phyloP scores from a whole-genome alignment of 2,329 filamentous ascomycete genomes.

The Curvularia hawaiiensis region DNA sequence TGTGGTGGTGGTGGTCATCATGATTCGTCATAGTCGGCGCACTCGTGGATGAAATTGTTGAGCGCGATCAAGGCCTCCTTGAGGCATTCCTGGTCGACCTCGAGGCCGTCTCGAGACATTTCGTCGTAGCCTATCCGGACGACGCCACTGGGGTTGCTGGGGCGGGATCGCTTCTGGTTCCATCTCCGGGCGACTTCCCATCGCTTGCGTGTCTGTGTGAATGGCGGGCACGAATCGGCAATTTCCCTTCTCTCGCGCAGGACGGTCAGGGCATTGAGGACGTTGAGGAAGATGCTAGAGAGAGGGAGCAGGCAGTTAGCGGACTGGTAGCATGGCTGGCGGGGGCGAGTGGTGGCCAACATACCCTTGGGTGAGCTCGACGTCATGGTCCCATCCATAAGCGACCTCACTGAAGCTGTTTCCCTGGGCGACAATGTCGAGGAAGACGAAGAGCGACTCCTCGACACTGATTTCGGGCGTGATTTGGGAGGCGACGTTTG shows the following conservation, averaged over 20 bases:
- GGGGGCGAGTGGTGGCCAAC: slow-evolving; percentile 9
- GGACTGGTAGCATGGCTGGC: neutral
- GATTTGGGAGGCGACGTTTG: slow-evolving; percentile 39
- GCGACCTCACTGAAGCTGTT: slow-evolving; percentile 42
- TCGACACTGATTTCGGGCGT: slow-evolving; percentile 42
- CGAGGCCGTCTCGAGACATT: slow-evolving; percentile 39
- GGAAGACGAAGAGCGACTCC: slow-evolving; percentile 46
- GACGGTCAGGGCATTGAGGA: slow-evolving; percentile 41
- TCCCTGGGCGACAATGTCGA: slow-evolving; percentile 46
- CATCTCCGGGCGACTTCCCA: slow-evolving; percentile 41
- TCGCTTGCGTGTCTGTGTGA: slow-evolving; percentile 37
- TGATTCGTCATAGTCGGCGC: slow-evolving; percentile 34
- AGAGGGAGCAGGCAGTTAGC: neutral
- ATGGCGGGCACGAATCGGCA: slow-evolving; percentile 38
- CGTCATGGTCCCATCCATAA: slow-evolving; percentile 43
- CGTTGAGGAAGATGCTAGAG: slow-evolving; percentile 42
- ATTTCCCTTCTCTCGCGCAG: slow-evolving; percentile 42
- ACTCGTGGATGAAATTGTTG: slow-evolving; percentile 48
- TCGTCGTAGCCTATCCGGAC: slow-evolving; percentile 43
- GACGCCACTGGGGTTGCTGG: slow-evolving; percentile 28
- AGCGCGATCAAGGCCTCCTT: slow-evolving; percentile 42
- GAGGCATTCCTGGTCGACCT: slow-evolving; percentile 40
- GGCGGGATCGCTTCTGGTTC: slow-evolving; percentile 37
- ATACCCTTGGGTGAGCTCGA: slow-evolving; percentile 44
- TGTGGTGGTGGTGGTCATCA: slow-evolving; percentile 18